A percentile compares a stretch with the other conserved stretches of the same genome.
Evolutionary conservation across 441 rosid species (phyloP).

Genomic region (Populus tomentosa): DNA sequence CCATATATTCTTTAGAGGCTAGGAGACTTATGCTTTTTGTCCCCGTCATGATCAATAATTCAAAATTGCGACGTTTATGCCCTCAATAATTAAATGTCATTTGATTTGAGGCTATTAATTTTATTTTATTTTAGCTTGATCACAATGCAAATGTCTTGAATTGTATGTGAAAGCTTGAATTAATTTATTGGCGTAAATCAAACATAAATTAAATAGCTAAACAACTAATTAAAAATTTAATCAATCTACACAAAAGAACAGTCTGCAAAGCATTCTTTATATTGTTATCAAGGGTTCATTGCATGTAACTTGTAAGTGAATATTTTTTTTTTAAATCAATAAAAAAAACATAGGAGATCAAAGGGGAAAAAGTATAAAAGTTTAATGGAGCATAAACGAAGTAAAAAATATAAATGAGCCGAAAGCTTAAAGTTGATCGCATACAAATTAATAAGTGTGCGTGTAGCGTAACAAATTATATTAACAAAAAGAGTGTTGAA

Average conservation of each 20-base stretch:
- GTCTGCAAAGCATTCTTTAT: not conserved
- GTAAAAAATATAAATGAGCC: not conserved
- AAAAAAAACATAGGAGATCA: not conserved
- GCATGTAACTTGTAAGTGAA: not conserved
- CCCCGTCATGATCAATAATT: not conserved
- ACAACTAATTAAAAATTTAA: not conserved
- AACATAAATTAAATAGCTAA: not conserved
- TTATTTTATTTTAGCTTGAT: not conserved
- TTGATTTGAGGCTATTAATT: not conserved
- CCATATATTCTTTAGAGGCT: not conserved
- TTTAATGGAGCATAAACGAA: not conserved
- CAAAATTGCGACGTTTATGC: not conserved
- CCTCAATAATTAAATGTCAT: not conserved
- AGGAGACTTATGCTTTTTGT: not conserved
- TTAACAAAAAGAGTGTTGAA: not conserved
- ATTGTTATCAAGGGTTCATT: not conserved
- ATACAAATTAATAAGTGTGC: not conserved
- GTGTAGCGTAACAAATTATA: not conserved
- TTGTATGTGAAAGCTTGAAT: not conserved
- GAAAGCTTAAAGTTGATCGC: constrained; percentile 12
- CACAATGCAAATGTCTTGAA: not conserved
- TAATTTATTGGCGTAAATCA: not conserved
- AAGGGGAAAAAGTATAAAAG: not conserved
- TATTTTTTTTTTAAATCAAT: not conserved
- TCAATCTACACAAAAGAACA: not conserved